Percentiles rank a stretch among this genome's conserved stretches.
Evolutionary conservation across 208 protist genomes (phyloP).

Genomic region (Leishmania mexicana): DNA sequence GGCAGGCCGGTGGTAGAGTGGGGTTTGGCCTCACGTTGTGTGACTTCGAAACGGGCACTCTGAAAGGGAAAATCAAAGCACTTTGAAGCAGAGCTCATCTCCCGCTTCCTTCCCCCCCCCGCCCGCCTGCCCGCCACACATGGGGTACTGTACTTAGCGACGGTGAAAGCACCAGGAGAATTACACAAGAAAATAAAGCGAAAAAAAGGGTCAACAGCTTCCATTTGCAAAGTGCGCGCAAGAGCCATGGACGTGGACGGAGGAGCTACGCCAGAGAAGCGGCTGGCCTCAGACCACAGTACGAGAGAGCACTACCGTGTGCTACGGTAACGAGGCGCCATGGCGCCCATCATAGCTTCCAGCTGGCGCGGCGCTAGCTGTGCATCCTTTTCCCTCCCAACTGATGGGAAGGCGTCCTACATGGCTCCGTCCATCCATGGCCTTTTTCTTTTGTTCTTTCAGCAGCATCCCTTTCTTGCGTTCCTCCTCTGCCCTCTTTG

Average conservation of each 20-base stretch:
- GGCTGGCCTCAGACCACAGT: background rate
- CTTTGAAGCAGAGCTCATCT: background rate
- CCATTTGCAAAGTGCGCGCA: background rate
- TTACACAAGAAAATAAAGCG: background rate
- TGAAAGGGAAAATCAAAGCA: background rate
- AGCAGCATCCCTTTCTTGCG: background rate
- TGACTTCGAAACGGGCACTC: background rate
- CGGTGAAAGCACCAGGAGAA: background rate
- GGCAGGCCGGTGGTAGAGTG: background rate
- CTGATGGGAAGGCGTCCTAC: background rate
- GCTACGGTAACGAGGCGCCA: background rate
- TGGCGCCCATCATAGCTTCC: background rate
- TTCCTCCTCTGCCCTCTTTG: background rate
- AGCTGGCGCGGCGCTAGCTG: background rate
- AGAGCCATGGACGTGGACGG: background rate
- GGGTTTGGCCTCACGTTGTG: background rate
- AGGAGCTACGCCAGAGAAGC: constrained; percentile 7
- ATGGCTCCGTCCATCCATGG: background rate
- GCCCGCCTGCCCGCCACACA: background rate
- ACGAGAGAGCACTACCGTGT: background rate
- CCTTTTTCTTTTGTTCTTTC: background rate
- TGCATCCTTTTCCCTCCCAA: background rate
- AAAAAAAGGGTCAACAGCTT: background rate
- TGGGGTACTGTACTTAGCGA: background rate
- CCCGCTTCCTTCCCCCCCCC: background rate